phyloP scores from a whole-genome alignment of 257 asterid genomes.

The Fraxinus pennsylvanica region DNA sequence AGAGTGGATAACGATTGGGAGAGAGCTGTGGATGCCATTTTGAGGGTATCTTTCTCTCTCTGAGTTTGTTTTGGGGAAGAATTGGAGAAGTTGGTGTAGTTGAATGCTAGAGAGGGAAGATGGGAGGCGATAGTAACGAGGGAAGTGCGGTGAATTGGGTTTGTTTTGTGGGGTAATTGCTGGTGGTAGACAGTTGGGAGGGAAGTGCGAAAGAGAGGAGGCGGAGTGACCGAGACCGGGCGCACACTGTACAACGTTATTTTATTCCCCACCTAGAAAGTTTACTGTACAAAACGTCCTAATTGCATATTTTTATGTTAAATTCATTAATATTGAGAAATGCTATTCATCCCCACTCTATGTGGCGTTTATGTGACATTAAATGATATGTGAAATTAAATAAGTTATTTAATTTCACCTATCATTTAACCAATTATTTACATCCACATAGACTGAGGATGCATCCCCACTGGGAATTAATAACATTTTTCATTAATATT shows the following conservation, averaged over 20 bases:
- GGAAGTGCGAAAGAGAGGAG: conserved; percentile 11
- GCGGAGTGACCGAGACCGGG: conserved; percentile 20
- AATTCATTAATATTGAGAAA: no score
- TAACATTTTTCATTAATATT: no score
- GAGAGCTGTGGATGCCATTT: conserved; percentile 72
- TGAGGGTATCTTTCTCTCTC: neutral
- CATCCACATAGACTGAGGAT: no score
- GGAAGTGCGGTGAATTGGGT: conserved; percentile 14
- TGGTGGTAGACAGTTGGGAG: conserved; percentile 1
- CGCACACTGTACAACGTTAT: neutral
- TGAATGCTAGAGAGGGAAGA: neutral
- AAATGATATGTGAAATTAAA: no score
- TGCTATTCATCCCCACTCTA: no score
- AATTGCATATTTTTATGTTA: no score
- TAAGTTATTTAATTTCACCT: no score
- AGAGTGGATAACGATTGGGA: conserved; percentile 59
- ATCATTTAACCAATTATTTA: no score
- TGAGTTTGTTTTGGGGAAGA: neutral
- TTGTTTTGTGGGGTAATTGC: neutral
- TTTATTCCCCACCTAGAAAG: no score
- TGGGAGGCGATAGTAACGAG: conserved; percentile 35
- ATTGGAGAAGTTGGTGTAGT: neutral
- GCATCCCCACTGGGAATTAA: no score
- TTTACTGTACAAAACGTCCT: no score
- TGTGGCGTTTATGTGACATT: no score